phyloP scores from a whole-genome alignment of 2,329 filamentous ascomycete species.

The Didymella lethalis region DNA sequence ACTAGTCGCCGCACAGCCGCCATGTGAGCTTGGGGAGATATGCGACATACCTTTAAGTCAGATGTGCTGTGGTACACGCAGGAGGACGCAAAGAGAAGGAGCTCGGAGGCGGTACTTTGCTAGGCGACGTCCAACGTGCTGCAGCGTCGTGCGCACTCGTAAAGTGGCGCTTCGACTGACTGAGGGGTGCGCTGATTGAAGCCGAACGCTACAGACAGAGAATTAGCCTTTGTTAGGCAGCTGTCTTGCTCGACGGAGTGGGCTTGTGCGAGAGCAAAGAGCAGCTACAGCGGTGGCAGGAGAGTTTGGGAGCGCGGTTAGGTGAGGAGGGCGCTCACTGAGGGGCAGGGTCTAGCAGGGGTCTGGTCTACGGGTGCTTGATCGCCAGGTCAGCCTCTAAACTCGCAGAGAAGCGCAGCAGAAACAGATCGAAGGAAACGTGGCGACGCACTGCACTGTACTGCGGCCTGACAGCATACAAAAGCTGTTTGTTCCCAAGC shows the following conservation, averaged over 20 bases:
- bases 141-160: conserved; percentile 13
- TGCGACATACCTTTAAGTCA: conserved; percentile 13
- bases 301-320: conserved; percentile 16
- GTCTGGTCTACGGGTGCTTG: conserved; percentile 26
- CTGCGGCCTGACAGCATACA: conserved; percentile 16
- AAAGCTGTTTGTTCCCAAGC: conserved; percentile 13
- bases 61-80: conserved; percentile 10
- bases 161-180: conserved; percentile 21
- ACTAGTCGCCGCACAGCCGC: conserved; percentile 20
- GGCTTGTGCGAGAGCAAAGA: conserved; percentile 6
- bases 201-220: conserved; percentile 15
- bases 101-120: conserved; percentile 9
- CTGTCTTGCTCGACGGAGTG: conserved; percentile 16
- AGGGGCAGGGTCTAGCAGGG: conserved; percentile 26
- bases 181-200: conserved; percentile 22
- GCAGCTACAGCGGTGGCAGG: conserved; percentile 14
- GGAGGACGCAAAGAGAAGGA: not conserved
- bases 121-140: conserved; percentile 6
- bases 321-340: conserved; percentile 20
- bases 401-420: conserved; percentile 6
- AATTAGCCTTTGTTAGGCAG: conserved; percentile 18
- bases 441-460: conserved; percentile 21
- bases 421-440: conserved; percentile 12
- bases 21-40: conserved; percentile 2
- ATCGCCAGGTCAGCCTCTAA: conserved; percentile 28